Percentiles rank a stretch among this genome's conserved stretches.
phyloP scores from a whole-genome alignment of 139 green algal species.

The Chlorella vulgaris region DNA sequence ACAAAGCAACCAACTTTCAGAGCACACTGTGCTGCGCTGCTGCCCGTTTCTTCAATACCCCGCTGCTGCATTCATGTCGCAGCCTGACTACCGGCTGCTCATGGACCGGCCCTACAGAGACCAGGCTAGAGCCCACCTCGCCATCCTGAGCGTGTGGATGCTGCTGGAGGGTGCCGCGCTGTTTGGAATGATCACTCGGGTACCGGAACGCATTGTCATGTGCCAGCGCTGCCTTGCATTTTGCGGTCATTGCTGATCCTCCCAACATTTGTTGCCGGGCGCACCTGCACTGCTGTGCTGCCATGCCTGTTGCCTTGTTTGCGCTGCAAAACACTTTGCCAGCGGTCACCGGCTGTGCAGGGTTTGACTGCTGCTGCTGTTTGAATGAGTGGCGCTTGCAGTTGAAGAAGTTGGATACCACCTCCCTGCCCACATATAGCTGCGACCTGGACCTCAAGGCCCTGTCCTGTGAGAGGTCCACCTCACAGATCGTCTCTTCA shows the following conservation, averaged over 20 bases:
- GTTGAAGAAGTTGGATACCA: neutral
- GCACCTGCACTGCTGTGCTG: no score
- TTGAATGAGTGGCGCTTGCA: no score
- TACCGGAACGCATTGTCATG: neutral
- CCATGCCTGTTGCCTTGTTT: no score
- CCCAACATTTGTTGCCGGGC: no score
- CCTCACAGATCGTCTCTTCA: neutral
- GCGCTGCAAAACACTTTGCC: no score
- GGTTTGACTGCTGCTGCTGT: no score
- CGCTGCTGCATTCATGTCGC: neutral
- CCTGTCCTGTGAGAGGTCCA: neutral
- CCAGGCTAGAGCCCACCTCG: neutral
- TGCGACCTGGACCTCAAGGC: neutral
- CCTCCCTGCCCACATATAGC: neutral
- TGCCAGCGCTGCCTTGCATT: neutral
- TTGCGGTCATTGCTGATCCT: no score
- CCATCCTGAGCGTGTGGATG: neutral
- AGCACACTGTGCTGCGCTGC: neutral
- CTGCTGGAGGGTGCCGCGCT: neutral
- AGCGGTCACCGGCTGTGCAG: no score
- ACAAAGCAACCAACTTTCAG: no score
- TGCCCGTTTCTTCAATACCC: neutral
- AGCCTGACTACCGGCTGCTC: conserved; percentile 14
- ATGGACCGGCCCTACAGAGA: neutral
- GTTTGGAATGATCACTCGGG: neutral